Conservation (phyloP, 352 stramenopile genomes). For the Phytophthora multivora region DNA sequence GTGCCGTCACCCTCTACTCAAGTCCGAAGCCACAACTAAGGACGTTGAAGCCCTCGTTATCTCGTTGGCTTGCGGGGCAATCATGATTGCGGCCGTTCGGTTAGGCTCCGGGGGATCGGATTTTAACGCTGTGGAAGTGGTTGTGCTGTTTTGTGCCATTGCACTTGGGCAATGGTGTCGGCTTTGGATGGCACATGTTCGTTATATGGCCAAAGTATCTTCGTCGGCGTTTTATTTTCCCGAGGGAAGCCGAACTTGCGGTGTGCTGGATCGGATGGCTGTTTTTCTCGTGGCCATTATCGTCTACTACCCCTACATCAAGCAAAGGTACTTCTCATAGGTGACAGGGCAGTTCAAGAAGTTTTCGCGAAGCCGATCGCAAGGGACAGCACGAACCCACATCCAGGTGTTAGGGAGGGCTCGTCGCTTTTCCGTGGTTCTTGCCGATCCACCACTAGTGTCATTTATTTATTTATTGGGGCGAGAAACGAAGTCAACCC, state of each 20-base stretch:
- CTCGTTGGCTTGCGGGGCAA: constrained; percentile 34
- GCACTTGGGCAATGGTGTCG: constrained; percentile 45
- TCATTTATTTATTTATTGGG: constrained; percentile 48
- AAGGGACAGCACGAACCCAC: background rate
- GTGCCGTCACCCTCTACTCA: constrained; percentile 25
- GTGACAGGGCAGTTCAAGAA: background rate
- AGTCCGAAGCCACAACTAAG: constrained; percentile 28
- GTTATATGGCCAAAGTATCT: constrained; percentile 48
- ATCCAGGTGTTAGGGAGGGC: background rate
- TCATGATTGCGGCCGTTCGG: constrained; percentile 42
- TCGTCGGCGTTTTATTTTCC: constrained; percentile 55
- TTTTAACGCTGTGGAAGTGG: constrained; percentile 38
- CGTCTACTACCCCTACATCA: constrained; percentile 59
- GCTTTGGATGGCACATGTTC: constrained; percentile 41
- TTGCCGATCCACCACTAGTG: constrained; percentile 16
- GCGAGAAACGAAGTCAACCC: constrained; percentile 4
- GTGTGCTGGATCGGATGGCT: constrained; percentile 48
- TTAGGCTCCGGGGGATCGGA: constrained; percentile 21
- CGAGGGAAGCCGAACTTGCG: constrained; percentile 31
- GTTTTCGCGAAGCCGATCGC: background rate
- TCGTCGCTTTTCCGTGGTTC: constrained; percentile 8
- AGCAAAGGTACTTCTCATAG: constrained; percentile 40
- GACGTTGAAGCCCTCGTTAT: constrained; percentile 39
- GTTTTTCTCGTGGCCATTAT: constrained; percentile 53
- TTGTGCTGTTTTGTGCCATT: constrained; percentile 49